These are phyloP conservation scores for Pseudocercospora crystallina DNA, from an alignment of 2,329 filamentous ascomycete species.

Conservation along the genomic window DNA sequence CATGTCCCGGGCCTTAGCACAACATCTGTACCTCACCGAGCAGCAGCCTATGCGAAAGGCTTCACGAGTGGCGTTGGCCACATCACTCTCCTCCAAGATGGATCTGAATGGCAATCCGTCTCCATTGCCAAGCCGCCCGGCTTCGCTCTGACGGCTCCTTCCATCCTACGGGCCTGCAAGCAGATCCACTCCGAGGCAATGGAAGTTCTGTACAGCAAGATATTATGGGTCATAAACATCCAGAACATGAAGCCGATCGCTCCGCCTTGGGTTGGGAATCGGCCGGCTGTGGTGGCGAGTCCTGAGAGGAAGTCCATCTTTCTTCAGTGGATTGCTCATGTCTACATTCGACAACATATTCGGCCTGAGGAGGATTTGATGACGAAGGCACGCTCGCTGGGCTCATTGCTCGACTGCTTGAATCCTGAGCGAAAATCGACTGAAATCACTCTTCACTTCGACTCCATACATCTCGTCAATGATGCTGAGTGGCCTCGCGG, in stretches of 20 bases:
- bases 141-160: conserved; percentile 1
- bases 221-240: conserved; percentile 17
- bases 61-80: conserved; percentile 8
- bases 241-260: conserved; percentile 3
- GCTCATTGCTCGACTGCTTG: conserved; percentile 11
- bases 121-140: conserved; percentile 14
- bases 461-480: conserved; percentile 14
- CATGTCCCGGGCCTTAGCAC: conserved; percentile 1
- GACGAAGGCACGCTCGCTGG: conserved; percentile 9
- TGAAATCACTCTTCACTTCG: conserved; percentile 12
- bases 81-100: conserved; percentile 4
- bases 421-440: conserved; percentile 9
- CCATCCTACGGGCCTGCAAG: conserved; percentile 12
- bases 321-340: conserved; percentile 13
- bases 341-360: conserved; percentile 16
- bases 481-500: conserved; percentile 8
- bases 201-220: conserved; percentile 11
- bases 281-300: neutral
- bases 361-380: conserved; percentile 14
- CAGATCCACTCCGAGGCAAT: conserved; percentile 14
- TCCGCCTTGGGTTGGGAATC: conserved; percentile 2
- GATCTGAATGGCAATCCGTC: conserved; percentile 12
- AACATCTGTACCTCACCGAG: neutral
- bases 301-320: conserved; percentile 9
- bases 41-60: conserved; percentile 7